Evolutionary conservation across 306 rosid genomes (phyloP).

Genomic region (Prunus dulcis): DNA sequence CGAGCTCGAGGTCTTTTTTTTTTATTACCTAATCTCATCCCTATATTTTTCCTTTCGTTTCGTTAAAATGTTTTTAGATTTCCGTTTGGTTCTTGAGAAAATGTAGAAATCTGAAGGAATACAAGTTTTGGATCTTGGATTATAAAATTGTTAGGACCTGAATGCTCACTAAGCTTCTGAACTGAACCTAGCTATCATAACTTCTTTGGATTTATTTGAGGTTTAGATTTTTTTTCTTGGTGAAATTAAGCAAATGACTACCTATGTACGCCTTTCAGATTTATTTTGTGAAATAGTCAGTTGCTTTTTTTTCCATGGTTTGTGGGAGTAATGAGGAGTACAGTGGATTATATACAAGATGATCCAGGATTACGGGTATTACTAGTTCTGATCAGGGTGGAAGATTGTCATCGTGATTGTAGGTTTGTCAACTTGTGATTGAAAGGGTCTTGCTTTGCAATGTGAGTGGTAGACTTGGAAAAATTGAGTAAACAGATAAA

Average conservation of each 20-base stretch:
- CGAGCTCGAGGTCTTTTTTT: slow-evolving; percentile 73
- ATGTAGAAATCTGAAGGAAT: background rate
- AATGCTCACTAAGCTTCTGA: background rate
- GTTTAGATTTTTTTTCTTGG: background rate
- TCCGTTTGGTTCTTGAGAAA: background rate
- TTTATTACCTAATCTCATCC: background rate
- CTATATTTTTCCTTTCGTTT: background rate
- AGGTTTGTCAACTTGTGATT: background rate
- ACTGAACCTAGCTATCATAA: background rate
- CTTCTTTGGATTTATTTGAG: background rate
- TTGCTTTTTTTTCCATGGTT: background rate
- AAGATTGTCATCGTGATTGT: background rate
- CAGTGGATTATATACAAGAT: background rate
- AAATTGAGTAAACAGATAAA: background rate
- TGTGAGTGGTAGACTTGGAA: background rate
- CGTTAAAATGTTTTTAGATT: background rate
- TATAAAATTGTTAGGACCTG: background rate
- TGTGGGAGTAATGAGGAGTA: background rate
- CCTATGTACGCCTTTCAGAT: background rate
- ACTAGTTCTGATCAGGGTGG: background rate
- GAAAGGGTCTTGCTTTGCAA: background rate
- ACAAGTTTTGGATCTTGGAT: background rate
- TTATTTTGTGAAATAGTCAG: background rate
- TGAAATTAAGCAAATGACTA: background rate
- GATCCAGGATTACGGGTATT: background rate